Percentiles rank a stretch among this genome's conserved stretches.
These are phyloP conservation scores for Platismatia glauca DNA, from an alignment of 495 filamentous ascomycete genomes.

Conservation along the genomic window DNA sequence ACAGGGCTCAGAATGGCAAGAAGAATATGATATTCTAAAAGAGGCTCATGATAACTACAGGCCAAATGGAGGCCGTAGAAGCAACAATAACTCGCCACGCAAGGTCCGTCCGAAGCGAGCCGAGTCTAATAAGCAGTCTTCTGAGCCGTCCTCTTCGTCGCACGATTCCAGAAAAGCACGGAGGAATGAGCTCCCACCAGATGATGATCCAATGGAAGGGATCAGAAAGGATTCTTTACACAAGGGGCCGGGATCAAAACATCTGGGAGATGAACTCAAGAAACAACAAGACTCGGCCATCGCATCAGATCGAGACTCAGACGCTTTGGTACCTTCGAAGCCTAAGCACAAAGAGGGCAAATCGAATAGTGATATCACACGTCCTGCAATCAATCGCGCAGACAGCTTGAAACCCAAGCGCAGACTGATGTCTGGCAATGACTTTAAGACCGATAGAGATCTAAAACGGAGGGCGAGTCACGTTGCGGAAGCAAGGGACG, in stretches of 20 bases:
- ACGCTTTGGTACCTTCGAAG: conserved; percentile 36
- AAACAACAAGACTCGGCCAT: conserved; percentile 40
- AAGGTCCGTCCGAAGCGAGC: conserved; percentile 50
- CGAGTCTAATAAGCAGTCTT: conserved; percentile 33
- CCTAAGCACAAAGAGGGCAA: conserved; percentile 35
- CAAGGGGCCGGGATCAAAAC: conserved; percentile 34
- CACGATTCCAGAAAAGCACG: conserved; percentile 19
- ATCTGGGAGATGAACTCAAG: conserved; percentile 35
- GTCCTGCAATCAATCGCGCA: conserved; percentile 35
- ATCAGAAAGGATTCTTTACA: conserved; percentile 31
- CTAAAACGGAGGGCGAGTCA: conserved; percentile 29
- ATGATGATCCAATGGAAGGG: conserved; percentile 36
- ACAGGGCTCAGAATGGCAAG: conserved; percentile 78
- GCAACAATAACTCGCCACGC: conserved; percentile 43
- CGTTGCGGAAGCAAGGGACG: conserved; percentile 27
- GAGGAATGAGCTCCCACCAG: conserved; percentile 17
- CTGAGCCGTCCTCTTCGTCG: conserved; percentile 25
- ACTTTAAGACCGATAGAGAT: conserved; percentile 47
- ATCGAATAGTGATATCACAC: conserved; percentile 39
- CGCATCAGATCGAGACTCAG: conserved; percentile 45
- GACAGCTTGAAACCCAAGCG: conserved; percentile 48
- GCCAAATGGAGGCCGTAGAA: conserved; percentile 35
- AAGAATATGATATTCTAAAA: conserved; percentile 76
- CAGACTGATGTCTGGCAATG: conserved; percentile 51
- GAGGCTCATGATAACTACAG: conserved; percentile 63